These are phyloP conservation scores for Fraxinus sp. DNA, from an alignment of 305 asterid genomes.

Conservation along the genomic window DNA sequence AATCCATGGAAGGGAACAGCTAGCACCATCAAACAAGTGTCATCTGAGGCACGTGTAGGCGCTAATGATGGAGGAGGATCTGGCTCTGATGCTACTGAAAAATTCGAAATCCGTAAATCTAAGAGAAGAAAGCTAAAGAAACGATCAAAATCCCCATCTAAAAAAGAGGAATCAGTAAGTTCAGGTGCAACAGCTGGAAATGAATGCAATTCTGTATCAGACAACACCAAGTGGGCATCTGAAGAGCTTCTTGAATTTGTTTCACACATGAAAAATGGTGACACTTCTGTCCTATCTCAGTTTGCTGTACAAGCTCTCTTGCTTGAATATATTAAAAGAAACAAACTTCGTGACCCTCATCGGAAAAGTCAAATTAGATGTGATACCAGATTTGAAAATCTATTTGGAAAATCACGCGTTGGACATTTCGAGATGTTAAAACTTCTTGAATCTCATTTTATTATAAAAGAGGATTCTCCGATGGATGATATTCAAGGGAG, in stretches of 20 bases:
- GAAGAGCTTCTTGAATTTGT: slow-evolving; percentile 87
- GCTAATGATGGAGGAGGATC: slow-evolving; percentile 57
- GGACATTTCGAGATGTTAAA: slow-evolving; percentile 99
- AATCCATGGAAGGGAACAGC: slow-evolving; percentile 22
- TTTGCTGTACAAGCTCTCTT: slow-evolving; percentile 92
- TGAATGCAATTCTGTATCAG: slow-evolving; percentile 42
- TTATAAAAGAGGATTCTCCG: slow-evolving; percentile 66
- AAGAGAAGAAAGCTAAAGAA: slow-evolving; percentile 65
- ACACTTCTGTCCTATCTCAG: slow-evolving; percentile 66
- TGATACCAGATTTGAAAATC: slow-evolving; percentile 76
- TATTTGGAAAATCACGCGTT: slow-evolving; percentile 95
- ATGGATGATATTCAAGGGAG: neutral
- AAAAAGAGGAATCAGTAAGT: slow-evolving; percentile 34
- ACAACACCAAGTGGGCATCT: slow-evolving; percentile 83
- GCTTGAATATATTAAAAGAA: slow-evolving; percentile 81
- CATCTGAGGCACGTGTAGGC: slow-evolving; percentile 48
- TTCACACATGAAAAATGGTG: slow-evolving; percentile 90
- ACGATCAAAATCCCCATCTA: slow-evolving; percentile 48
- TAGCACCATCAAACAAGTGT: slow-evolving; percentile 49
- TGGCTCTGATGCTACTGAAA: slow-evolving; percentile 63
- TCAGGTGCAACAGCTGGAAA: slow-evolving; percentile 35
- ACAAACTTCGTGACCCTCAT: slow-evolving; percentile 94
- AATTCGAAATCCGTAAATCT: slow-evolving; percentile 49
- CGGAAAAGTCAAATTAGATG: slow-evolving; percentile 86
- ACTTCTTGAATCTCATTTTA: slow-evolving; percentile 93